A percentile compares a stretch with the other conserved stretches of the same genome.
Evolutionary conservation across 495 filamentous ascomycete species (phyloP).

Genomic region (Alectoria sarmentosa): DNA sequence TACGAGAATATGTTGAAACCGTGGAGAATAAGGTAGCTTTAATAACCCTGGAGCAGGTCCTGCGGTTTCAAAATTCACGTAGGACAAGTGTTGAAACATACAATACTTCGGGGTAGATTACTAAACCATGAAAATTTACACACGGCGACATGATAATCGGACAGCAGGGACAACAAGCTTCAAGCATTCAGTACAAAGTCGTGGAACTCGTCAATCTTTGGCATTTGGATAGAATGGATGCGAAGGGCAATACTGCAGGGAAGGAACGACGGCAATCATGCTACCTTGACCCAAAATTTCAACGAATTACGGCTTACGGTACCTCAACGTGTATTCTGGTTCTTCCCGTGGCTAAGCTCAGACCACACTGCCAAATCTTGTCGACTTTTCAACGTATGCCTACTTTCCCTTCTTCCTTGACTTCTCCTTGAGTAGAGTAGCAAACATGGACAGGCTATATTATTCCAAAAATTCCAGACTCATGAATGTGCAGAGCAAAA

Average conservation of each 20-base stretch:
- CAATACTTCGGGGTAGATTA: neutral
- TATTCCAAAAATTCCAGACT: slow-evolving; percentile 2
- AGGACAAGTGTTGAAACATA: neutral
- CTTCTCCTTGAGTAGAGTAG: neutral
- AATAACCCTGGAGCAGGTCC: neutral
- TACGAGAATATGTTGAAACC: neutral
- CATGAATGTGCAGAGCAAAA: slow-evolving; percentile 11
- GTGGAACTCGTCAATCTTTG: neutral
- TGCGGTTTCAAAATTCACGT: neutral
- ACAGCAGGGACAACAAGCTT: neutral
- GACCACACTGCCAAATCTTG: neutral
- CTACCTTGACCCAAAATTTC: neutral
- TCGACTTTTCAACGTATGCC: neutral
- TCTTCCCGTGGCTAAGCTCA: neutral
- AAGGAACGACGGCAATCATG: neutral
- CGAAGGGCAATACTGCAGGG: neutral
- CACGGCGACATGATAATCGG: neutral
- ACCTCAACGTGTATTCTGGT: neutral
- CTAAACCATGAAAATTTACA: neutral
- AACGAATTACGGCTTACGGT: slow-evolving; percentile 13
- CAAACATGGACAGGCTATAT: neutral
- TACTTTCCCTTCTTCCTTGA: neutral
- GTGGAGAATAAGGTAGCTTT: neutral
- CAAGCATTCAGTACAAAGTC: neutral
- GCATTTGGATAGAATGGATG: neutral